phyloP scores from a whole-genome alignment of 116 monocot species.

The Zostera marina region DNA sequence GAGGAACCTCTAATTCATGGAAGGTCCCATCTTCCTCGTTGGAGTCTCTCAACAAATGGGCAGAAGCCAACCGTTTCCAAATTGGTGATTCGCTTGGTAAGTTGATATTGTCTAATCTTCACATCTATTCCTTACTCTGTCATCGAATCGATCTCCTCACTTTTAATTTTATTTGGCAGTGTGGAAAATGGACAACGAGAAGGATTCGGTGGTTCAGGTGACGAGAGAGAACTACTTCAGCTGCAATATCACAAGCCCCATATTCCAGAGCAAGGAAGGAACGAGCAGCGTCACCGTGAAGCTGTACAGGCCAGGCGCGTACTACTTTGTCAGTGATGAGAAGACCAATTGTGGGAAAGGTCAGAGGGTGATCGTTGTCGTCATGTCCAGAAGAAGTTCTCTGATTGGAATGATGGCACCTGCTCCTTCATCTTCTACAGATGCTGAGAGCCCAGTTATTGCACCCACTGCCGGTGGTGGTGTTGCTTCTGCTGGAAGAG shows the following conservation, averaged over 20 bases:
- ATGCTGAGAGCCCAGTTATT: constrained; percentile 22
- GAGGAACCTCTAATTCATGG: constrained; percentile 30
- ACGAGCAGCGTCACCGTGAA: constrained; percentile 11
- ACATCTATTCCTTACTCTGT: not conserved
- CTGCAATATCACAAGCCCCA: constrained; percentile 23
- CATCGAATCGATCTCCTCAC: not conserved
- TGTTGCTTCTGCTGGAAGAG: not conserved
- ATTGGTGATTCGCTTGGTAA: constrained; percentile 71
- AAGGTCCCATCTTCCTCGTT: constrained; percentile 19
- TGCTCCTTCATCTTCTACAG: constrained; percentile 17
- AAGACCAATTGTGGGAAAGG: constrained; percentile 44
- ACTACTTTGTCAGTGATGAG: constrained; percentile 54
- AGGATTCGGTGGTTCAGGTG: constrained; percentile 66
- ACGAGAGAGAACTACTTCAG: constrained; percentile 37
- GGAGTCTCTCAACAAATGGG: constrained; percentile 42
- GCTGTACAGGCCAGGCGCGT: constrained; percentile 33
- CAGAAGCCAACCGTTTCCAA: constrained; percentile 39
- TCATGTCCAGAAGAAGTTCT: constrained; percentile 18
- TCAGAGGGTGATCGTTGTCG: constrained; percentile 56
- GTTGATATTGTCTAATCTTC: not conserved
- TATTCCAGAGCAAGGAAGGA: constrained; percentile 19
- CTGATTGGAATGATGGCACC: not conserved
- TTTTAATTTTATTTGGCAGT: constrained; percentile 16
- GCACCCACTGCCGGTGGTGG: constrained; percentile 8
- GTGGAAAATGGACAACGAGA: constrained; percentile 35